Evolutionary conservation across 192 early-diverging fungal genomes (phyloP), one percentile per base, ranked within the genome.

Genomic region (Backusella liffmaniae): DNA sequence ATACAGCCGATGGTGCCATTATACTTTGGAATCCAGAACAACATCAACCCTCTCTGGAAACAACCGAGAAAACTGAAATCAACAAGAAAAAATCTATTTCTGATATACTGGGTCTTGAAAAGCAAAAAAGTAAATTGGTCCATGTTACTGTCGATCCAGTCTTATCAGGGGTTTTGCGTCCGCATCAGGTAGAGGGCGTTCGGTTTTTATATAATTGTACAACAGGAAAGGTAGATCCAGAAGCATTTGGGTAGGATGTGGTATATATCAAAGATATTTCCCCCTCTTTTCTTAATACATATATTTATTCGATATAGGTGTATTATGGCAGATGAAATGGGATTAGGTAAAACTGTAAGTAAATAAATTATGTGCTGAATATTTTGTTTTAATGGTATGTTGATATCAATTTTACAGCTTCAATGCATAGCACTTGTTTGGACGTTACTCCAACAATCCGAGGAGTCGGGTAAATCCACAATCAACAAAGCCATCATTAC

Each of bases 301-400:
- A n/a, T 0, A 53, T 18, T 8, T 53, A 5, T 6, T n/a, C 5
- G 4, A n/a, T 18, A 29, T 12, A 62, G 56, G 4, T 97, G 96
- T 76, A 99, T 99, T 66, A 98, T 99, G 96, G 98, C 98, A 4
- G 98, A 99, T 84, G 98, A 99, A 76, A 98, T 98, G 94, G 94
- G 94, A n/a, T 81, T 95, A 29, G 94, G 94, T 30, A 96, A 96
- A 80, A 95, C 94, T 1, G 89, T 90, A 88, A 73, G 84, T 39
- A 18, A 9, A 26, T 12, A 4, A 44, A 29, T 10, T 12, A 29
- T 56, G 9, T 13, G 8, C 16, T 23, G 26, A 5, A 46, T 86
- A 49, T 66, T 13, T 49, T 69, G n/a, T 21, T 53, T 53, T 21
- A 7, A 39, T 32, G 32, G 32, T 32, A 32, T 32, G 32, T 32